These are phyloP conservation scores for Backusella tarrabulga DNA, from an alignment of 192 early-diverging fungal species.

Conservation along the genomic window DNA sequence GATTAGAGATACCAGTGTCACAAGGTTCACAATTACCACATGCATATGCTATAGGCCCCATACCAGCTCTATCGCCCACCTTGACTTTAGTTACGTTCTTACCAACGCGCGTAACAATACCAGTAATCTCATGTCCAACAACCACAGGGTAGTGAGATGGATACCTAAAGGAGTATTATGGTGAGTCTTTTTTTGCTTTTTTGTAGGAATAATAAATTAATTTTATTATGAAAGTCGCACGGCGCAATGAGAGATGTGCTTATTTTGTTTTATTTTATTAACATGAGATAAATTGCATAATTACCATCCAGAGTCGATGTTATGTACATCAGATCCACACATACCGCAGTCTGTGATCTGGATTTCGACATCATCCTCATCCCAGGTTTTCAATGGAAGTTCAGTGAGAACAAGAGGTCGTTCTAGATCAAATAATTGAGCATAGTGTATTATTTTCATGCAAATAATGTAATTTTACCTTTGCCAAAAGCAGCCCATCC, in stretches of 20 bases:
- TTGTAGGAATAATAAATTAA: too few species aligned
- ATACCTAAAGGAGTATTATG: background rate
- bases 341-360: constrained; percentile 65
- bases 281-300: background rate
- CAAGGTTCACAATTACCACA: background rate
- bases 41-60: background rate
- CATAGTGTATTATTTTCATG: background rate
- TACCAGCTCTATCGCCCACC: constrained; percentile 65
- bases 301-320: constrained; percentile 25
- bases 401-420: background rate
- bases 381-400: background rate
- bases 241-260: too few species aligned
- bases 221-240: too few species aligned
- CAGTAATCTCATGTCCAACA: constrained; percentile 54
- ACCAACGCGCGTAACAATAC: constrained; percentile 38
- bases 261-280: background rate
- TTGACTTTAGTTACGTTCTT: constrained; percentile 31
- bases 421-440: background rate
- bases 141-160: constrained; percentile 5
- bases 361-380: constrained; percentile 47
- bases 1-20: background rate
- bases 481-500: constrained; percentile 24
- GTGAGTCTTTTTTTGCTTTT: background rate
- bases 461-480: constrained; percentile 10
- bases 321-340: constrained; percentile 78